These are phyloP conservation scores for Ammopiptanthus mongolicus DNA, from an alignment of 306 rosid species.

Conservation along the genomic window DNA sequence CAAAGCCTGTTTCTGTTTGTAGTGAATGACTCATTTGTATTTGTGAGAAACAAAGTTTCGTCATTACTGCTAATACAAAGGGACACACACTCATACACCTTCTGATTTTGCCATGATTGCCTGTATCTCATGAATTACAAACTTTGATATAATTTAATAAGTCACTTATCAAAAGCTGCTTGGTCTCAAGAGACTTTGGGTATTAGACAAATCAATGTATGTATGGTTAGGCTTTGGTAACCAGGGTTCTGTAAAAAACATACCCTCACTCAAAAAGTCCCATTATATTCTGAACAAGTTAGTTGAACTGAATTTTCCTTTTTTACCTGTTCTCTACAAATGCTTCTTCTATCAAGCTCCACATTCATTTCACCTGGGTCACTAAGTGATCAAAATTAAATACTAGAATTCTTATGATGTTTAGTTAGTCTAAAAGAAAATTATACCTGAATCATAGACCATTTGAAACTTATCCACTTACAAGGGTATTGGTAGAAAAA, in stretches of 20 bases:
- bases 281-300: background rate
- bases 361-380: background rate
- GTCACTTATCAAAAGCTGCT: background rate
- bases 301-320: background rate
- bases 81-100: too few relatives aligned
- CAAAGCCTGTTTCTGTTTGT: too few relatives aligned
- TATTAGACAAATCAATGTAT: background rate
- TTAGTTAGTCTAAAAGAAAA: background rate
- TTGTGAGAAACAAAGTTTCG: too few relatives aligned
- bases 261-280: background rate
- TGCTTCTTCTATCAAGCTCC: background rate
- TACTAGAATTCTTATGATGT: background rate
- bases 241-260: background rate
- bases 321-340: background rate
- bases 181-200: background rate
- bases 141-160: background rate
- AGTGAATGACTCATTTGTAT: too few relatives aligned
- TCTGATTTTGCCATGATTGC: too few relatives aligned
- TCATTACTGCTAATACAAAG: too few relatives aligned
- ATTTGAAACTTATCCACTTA: background rate
- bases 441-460: background rate
- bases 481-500: background rate
- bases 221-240: background rate
- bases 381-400: too few relatives aligned
- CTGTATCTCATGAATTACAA: too few relatives aligned